Percentiles rank a stretch among this genome's conserved stretches.
These are phyloP conservation scores for Dacryopinax spathularia DNA, from an alignment of 768 basidiomycete genomes.

Conservation along the genomic window DNA sequence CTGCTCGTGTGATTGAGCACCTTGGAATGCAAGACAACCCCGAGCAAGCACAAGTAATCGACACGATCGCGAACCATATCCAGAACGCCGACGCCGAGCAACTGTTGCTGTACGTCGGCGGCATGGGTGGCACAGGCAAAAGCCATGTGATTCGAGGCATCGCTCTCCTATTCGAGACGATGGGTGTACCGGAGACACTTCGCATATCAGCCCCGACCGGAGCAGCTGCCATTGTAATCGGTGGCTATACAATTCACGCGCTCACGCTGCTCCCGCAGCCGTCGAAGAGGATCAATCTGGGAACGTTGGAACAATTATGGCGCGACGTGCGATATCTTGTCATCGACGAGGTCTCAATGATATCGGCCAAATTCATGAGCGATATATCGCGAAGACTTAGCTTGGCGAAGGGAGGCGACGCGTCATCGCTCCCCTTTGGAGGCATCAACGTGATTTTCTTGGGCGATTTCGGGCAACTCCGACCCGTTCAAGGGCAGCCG, in stretches of 20 bases:
- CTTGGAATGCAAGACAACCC: neutral
- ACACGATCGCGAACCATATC: neutral
- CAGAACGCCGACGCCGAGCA: neutral
- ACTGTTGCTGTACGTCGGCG: neutral
- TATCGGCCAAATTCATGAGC: neutral
- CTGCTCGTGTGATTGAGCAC: neutral
- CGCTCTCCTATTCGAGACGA: neutral
- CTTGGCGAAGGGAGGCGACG: neutral
- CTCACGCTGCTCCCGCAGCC: neutral
- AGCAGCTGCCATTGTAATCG: neutral
- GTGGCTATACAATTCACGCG: neutral
- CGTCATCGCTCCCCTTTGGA: neutral
- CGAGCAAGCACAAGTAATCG: neutral
- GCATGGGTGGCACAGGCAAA: neutral
- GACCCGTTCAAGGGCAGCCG: neutral
- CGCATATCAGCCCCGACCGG: neutral
- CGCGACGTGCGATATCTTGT: neutral
- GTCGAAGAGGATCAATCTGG: neutral
- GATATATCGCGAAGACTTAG: neutral
- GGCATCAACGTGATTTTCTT: neutral
- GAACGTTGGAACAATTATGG: neutral
- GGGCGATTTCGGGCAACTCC: neutral
- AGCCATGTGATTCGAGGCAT: neutral
- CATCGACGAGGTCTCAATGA: neutral
- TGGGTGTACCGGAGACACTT: neutral